phyloP scores from a whole-genome alignment of 495 filamentous ascomycete genomes.

The Penicillium argentinense region DNA sequence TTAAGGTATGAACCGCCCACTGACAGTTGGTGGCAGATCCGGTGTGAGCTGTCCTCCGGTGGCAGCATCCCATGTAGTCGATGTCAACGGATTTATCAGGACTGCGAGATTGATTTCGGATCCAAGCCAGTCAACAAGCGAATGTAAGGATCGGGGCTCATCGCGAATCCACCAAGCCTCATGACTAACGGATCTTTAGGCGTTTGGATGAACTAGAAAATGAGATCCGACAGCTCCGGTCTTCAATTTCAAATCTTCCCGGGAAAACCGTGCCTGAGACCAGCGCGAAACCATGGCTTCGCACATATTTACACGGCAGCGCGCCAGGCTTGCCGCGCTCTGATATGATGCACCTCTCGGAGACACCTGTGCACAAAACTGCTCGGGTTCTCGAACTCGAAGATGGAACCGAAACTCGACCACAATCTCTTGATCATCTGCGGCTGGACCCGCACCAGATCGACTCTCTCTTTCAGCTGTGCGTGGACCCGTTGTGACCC shows the following conservation, averaged over 20 bases:
- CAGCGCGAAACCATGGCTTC: no score
- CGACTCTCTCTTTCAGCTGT: slow-evolving; percentile 6
- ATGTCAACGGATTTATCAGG: slow-evolving; percentile 11
- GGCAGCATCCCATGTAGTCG: slow-evolving; percentile 7
- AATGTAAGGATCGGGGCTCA: slow-evolving; percentile 2
- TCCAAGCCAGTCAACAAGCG: slow-evolving; percentile 18
- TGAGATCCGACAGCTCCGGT: slow-evolving; percentile 13
- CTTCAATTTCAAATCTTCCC: slow-evolving; percentile 8
- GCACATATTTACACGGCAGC: not conserved
- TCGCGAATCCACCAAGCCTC: not conserved
- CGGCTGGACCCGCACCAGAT: slow-evolving; percentile 3
- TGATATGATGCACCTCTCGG: not conserved
- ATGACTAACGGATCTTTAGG: not conserved
- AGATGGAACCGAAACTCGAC: not conserved
- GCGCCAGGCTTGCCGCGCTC: not conserved
- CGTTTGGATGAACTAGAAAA: slow-evolving; percentile 13
- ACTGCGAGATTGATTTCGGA: slow-evolving; percentile 12
- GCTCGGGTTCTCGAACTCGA: no score
- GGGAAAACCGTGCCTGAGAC: no score
- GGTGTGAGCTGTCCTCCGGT: slow-evolving; percentile 14
- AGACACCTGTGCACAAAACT: no score
- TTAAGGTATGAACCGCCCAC: not conserved
- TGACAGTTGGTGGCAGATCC: slow-evolving; percentile 7
- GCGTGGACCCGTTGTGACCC: not conserved
- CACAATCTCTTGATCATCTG: slow-evolving; percentile 3